Conservation (phyloP, 495 filamentous ascomycete genomes). For the Penicillium verhagenii region DNA sequence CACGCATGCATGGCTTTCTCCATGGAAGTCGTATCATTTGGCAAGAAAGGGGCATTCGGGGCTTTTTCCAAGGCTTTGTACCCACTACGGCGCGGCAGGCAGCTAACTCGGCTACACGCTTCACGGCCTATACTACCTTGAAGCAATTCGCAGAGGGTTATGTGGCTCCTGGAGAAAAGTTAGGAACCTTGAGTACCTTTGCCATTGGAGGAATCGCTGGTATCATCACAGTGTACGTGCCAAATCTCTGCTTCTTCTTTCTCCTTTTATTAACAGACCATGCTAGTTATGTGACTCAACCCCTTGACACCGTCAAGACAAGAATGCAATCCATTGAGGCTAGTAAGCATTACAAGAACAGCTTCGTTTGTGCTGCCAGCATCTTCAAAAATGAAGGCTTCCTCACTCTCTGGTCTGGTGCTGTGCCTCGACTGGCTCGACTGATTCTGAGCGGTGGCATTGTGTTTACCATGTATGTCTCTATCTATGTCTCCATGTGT, state of each 20-base stretch:
- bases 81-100: constrained; percentile 93
- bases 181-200: constrained; percentile 86
- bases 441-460: constrained; percentile 91
- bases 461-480: constrained; percentile 86
- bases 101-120: constrained; percentile 87
- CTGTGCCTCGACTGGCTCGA: constrained; percentile 77
- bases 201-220: constrained; percentile 88
- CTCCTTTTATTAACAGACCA: not conserved
- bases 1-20: constrained; percentile 87
- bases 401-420: constrained; percentile 91
- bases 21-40: constrained; percentile 85
- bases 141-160: constrained; percentile 91
- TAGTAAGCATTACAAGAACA: constrained; percentile 79
- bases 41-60: constrained; percentile 80
- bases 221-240: constrained; percentile 83
- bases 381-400: constrained; percentile 90
- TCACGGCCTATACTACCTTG: constrained; percentile 84
- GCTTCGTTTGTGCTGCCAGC: constrained; percentile 74
- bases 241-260: not conserved
- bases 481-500: too few species aligned
- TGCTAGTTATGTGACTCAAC: constrained; percentile 68
- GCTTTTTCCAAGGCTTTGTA: constrained; percentile 96
- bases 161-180: constrained; percentile 90
- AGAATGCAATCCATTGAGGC: constrained; percentile 98
- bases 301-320: constrained; percentile 94